A percentile compares a stretch with the other conserved stretches of the same genome.
Conservation (phyloP, 495 filamentous ascomycete genomes). For the Talaromyces liani region DNA sequence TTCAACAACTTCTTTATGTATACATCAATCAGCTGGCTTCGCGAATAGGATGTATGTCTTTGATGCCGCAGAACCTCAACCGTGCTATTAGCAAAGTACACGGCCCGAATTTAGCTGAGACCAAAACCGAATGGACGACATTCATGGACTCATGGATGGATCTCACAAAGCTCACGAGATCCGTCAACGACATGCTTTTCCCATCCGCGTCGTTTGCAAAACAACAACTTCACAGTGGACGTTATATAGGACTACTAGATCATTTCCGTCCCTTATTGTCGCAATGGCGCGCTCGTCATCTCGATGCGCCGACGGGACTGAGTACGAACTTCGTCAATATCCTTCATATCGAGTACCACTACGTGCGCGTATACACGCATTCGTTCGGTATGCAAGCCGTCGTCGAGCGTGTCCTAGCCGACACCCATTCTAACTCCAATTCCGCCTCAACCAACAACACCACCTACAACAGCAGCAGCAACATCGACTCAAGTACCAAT, state of each 20-base stretch:
- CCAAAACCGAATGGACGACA: conserved; percentile 25
- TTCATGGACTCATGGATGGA: conserved; percentile 48
- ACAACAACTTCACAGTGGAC: conserved; percentile 43
- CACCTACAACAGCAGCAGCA: too few relatives aligned
- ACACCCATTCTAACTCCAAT: conserved; percentile 26
- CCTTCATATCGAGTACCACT: conserved; percentile 47
- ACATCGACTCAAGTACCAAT: conserved; percentile 30
- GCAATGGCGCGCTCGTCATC: conserved; percentile 44
- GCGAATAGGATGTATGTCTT: conserved; percentile 46
- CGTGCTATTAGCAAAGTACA: conserved; percentile 26
- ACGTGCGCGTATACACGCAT: conserved; percentile 46
- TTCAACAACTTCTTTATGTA: conserved; percentile 41
- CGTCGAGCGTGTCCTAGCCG: conserved; percentile 35
- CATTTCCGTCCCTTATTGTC: conserved; percentile 44
- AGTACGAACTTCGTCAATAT: conserved; percentile 36
- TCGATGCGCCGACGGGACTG: conserved; percentile 27
- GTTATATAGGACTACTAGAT: conserved; percentile 45
- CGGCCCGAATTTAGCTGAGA: conserved; percentile 1
- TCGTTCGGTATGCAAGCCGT: conserved; percentile 51
- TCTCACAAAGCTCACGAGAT: conserved; percentile 44
- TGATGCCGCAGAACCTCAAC: conserved; percentile 43
- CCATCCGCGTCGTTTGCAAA: conserved; percentile 43
- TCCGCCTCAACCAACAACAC: too few relatives aligned
- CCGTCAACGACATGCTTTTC: conserved; percentile 47
- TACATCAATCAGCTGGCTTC: conserved; percentile 48